A percentile compares a stretch with the other conserved stretches of the same genome.
phyloP scores from a whole-genome alignment of 1,284 basidiomycete genomes.

The Apiotrichum akiyoshidainum region DNA sequence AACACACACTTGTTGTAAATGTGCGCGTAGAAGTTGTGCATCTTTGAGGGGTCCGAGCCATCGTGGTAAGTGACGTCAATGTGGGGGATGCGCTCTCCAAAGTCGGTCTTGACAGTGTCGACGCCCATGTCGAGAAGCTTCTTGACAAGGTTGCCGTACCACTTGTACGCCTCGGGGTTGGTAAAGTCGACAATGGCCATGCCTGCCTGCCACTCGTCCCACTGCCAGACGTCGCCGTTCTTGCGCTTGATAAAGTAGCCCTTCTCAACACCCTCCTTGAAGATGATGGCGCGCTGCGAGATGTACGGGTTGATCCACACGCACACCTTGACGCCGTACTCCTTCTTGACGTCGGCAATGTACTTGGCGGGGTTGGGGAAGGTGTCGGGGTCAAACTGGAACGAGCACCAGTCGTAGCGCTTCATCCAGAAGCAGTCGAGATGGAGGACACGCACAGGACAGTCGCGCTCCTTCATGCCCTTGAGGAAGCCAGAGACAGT shows the following conservation, averaged over 20 bases:
- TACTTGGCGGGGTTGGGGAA: constrained; percentile 70
- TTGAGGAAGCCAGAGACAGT: constrained; percentile 67
- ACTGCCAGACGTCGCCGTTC: constrained; percentile 71
- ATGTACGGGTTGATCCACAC: constrained; percentile 59
- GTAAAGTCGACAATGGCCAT: constrained; percentile 66
- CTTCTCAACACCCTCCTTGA: constrained; percentile 63
- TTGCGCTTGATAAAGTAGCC: constrained; percentile 68
- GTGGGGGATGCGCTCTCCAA: constrained; percentile 64
- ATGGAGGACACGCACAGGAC: constrained; percentile 71
- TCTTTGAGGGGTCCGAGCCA: constrained; percentile 60
- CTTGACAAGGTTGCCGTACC: constrained; percentile 63
- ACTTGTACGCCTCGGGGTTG: constrained; percentile 65
- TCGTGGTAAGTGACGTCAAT: constrained; percentile 62
- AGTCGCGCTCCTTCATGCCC: constrained; percentile 65
- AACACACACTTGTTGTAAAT: constrained; percentile 70
- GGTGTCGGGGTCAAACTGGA: constrained; percentile 69
- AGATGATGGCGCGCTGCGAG: constrained; percentile 64
- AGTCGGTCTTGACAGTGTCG: constrained; percentile 63
- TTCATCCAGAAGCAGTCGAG: constrained; percentile 79
- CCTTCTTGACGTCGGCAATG: constrained; percentile 63
- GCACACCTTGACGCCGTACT: constrained; percentile 67
- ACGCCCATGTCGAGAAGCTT: constrained; percentile 66
- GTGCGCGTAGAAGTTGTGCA: constrained; percentile 57
- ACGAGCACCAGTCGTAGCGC: constrained; percentile 73
- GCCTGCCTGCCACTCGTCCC: constrained; percentile 27